Evolutionary conservation across 2,329 filamentous ascomycete genomes (phyloP).

Genomic region (Anthostomella pinea): DNA sequence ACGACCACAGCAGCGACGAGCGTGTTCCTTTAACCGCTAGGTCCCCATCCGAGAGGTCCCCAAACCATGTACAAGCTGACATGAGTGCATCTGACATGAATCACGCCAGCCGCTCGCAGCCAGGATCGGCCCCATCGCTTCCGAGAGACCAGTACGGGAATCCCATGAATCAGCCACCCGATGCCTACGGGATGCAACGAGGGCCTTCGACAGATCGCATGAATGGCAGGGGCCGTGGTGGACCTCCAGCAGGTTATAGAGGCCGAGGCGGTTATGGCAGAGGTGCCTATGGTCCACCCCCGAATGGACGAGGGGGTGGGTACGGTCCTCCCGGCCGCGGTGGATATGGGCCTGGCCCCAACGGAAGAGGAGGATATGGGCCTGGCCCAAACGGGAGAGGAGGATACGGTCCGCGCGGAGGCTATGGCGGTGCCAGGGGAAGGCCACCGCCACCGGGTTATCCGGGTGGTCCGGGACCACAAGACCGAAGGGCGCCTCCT

Average conservation of each 20-base stretch:
- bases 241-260: conserved; percentile 44
- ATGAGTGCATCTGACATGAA: conserved; percentile 36
- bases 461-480: conserved; percentile 36
- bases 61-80: conserved; percentile 42
- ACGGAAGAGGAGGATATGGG: conserved; percentile 35
- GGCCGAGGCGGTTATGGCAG: conserved; percentile 51
- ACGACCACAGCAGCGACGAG: conserved; percentile 64
- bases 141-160: conserved; percentile 65
- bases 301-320: conserved; percentile 43
- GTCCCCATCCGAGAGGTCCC: conserved; percentile 58
- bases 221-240: conserved; percentile 55
- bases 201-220: conserved; percentile 47
- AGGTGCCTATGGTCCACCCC: conserved; percentile 39
- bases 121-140: conserved; percentile 36
- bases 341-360: conserved; percentile 40
- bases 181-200: conserved; percentile 46
- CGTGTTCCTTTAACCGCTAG: conserved; percentile 66
- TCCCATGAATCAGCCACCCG: conserved; percentile 41
- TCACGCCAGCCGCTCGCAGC: conserved; percentile 36
- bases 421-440: conserved; percentile 35
- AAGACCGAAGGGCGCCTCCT: conserved; percentile 33
- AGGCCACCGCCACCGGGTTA: conserved; percentile 45
- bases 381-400: conserved; percentile 33
- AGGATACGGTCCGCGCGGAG: conserved; percentile 32
- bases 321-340: conserved; percentile 47